Conservation (phyloP, 257 asterid genomes). For the Thymus quinquecostatus region DNA sequence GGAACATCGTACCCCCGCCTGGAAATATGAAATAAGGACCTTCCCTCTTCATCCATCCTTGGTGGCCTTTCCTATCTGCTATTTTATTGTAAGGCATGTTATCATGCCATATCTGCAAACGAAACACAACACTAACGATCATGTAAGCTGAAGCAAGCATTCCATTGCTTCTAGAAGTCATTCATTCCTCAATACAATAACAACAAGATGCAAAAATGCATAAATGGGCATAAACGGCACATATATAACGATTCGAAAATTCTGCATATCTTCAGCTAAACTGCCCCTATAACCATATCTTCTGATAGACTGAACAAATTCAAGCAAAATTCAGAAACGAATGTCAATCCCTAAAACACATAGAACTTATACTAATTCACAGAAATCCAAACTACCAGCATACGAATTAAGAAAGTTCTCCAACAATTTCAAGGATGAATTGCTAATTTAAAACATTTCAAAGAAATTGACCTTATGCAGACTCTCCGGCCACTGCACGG, state of each 20-base stretch:
- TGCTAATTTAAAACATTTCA: background rate
- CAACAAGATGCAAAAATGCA: background rate
- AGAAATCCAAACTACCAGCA: constrained; percentile 25
- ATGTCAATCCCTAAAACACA: constrained; percentile 21
- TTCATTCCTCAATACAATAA: background rate
- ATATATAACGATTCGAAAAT: constrained; percentile 2
- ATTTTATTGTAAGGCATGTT: constrained; percentile 93
- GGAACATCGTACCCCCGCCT: constrained; percentile 98
- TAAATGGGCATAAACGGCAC: background rate
- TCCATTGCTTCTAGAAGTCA: background rate
- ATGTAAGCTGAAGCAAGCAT: constrained; percentile 21
- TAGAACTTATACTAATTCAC: background rate
- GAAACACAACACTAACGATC: constrained; percentile 23
- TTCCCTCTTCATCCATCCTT: constrained; percentile 97
- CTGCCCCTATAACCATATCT: background rate
- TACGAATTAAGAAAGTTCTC: background rate
- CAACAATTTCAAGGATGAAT: constrained; percentile 4
- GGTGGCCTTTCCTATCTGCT: constrained; percentile 97
- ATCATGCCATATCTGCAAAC: constrained; percentile 88
- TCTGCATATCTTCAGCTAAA: constrained; percentile 21
- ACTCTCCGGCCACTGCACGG: constrained; percentile 96
- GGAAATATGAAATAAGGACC: constrained; percentile 90
- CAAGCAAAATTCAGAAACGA: constrained; percentile 12
- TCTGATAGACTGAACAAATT: background rate
- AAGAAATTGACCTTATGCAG: constrained; percentile 64